These are phyloP conservation scores for Dacryopinax spathularia DNA, from an alignment of 768 basidiomycete genomes.

Conservation along the genomic window DNA sequence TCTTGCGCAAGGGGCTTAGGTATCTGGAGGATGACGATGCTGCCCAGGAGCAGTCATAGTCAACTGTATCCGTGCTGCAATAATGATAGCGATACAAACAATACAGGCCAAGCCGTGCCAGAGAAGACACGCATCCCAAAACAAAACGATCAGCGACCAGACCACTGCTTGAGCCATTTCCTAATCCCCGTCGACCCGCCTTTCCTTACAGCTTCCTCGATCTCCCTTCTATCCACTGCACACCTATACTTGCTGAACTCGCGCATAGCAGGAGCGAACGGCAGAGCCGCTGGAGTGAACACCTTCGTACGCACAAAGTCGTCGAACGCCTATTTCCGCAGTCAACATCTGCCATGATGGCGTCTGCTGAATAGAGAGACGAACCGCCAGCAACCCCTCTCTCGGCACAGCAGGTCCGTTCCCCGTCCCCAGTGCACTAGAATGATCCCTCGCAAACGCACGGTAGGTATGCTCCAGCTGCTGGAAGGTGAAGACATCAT, in stretches of 20 bases:
- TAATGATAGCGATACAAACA: too few species aligned
- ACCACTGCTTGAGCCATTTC: constrained; percentile 54
- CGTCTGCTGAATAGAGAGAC: constrained; percentile 65
- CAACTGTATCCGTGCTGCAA: too few species aligned
- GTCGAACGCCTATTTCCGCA: constrained; percentile 71
- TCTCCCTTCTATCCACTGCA: constrained; percentile 43
- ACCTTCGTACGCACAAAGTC: constrained; percentile 41
- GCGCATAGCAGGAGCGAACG: constrained; percentile 38
- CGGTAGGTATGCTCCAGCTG: constrained; percentile 56
- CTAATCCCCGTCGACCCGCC: constrained; percentile 55
- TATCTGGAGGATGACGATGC: not conserved
- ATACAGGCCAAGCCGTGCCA: too few species aligned
- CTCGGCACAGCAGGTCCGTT: constrained; percentile 20
- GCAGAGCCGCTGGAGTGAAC: constrained; percentile 39
- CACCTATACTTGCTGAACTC: constrained; percentile 69
- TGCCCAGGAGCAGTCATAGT: too few species aligned
- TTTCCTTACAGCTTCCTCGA: constrained; percentile 52
- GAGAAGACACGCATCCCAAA: too few species aligned
- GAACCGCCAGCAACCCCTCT: constrained; percentile 54
- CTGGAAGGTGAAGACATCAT: constrained; percentile 75
- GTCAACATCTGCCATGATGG: constrained; percentile 44
- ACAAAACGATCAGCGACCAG: not conserved
- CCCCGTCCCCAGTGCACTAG: constrained; percentile 22
- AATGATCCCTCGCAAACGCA: constrained; percentile 42
- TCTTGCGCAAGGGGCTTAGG: not conserved